Base-by-base conservation (phyloP, 306 rosid species). In the Ammopiptanthus mongolicus region DNA sequence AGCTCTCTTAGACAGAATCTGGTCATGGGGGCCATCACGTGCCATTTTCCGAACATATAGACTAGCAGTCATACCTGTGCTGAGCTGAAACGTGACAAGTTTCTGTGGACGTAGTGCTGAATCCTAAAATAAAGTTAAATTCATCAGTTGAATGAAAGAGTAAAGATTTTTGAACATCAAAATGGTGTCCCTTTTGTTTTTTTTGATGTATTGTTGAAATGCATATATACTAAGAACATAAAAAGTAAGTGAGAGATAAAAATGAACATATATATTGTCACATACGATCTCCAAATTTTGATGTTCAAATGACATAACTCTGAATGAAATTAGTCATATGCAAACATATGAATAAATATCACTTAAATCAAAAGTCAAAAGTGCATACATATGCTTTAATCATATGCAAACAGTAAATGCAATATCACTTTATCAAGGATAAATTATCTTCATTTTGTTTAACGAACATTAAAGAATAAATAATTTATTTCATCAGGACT, bases 21-120 rank as follows among this genome's bases (percentile, higher is more conserved):
- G 73, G 8, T 13, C 69, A 6, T 1, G 28, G 69, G 71, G 52
- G 39, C 70, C 85, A 14, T 63, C 61, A 6, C 15, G 37, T 22
- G 22, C 69, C 89, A 83, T 86, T 84, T 83, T 86, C 75, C 96
- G 86, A 70, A 88, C 87, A 34, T 17, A 88, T 10, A 93, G 7
- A 58, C 52, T 59, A n/a, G 68, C 78, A 53, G 14, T 50, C 34
- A 4, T 31, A 8, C 90, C 95, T 0, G 82, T 59, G 70, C 71
- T 70, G 50, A 53, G 78, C 46, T 44, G 69, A 74, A 80, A 82
- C 39, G 48, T 67, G 41, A 83, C 47, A 17, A 60, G 78, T 63
- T 93, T 93, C 78, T 93, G 98, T 5, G 87, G 91, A 44, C 67
- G 81, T 23, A 95, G 90, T 71, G 1, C 29, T 7, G 89, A 57